Base-by-base conservation (phyloP, 1,139 yeast species). In the Lodderomyces jiufengensis region DNA sequence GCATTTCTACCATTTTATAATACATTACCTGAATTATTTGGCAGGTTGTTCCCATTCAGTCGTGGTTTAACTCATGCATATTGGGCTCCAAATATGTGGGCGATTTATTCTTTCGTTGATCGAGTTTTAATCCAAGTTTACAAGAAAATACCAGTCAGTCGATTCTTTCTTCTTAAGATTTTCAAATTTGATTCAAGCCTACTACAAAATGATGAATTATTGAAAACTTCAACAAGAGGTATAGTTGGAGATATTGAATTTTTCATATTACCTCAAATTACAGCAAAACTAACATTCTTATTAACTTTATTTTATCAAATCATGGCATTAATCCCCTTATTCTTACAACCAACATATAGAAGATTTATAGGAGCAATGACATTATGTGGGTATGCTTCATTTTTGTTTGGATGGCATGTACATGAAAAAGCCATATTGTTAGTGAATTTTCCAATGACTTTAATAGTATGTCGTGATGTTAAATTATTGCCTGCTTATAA, bases 41-140 rank as follows among this genome's bases (percentile, higher is more conserved):
- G 66, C 5, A 68, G 98, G 34, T 61, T 94, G 27, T 92, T 92
- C 60, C 98, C 98, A 5, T 92, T 92, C 54, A 84, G 95, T 34
- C 73, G 98, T 53, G 98, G 98, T 1, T 70, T 94, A 27, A 92
- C 97, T 4, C 98, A 94, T 59, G 97, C 97, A 0, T 94, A 94
- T 61, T 92, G 98, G 98, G 98, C 98, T 1, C 98, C 98, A 4
- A 92, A 92, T 50, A 67, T 88, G 36, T 92, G 99, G 99, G 96
- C 98, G 0, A 50, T 92, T 9, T 92, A 92, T 58, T 85, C 97
- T 1, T 84, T 86, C 47, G 45, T 72, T n/a, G 99, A 92, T 59
- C 70, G 95, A 41, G 54, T 81, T 1, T 66, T 90, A 38, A 77
- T 87, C 21, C 69, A 72, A 43, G 50, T 73, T 14, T 73, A 63